Conservation (phyloP, 306 rosid species). For the Cucurbita argyrosperma region DNA sequence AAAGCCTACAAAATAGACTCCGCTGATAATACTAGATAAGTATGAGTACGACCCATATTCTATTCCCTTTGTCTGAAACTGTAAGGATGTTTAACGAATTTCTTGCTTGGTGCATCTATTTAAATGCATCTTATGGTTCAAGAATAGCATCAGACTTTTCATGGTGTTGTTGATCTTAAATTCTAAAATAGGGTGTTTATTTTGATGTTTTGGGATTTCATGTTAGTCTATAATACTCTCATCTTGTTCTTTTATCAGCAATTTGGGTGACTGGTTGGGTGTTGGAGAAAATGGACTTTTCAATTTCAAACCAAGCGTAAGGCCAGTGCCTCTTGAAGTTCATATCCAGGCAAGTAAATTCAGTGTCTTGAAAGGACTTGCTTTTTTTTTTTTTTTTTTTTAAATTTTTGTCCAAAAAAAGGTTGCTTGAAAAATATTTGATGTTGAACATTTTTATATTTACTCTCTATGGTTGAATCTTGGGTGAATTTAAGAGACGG, state of each 20-base stretch:
- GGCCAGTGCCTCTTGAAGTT: conserved; percentile 95
- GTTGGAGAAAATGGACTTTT: conserved; percentile 87
- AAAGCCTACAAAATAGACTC: not conserved
- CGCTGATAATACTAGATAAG: not conserved
- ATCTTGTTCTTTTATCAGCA: conserved; percentile 27
- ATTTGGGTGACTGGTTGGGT: conserved; percentile 97
- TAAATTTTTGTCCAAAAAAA: not conserved
- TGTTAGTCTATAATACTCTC: not conserved
- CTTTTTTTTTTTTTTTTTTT: no score
- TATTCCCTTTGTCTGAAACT: not conserved
- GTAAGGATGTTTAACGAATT: not conserved
- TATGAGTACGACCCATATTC: not conserved
- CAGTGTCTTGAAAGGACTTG: conserved; percentile 8
- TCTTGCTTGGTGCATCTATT: not conserved
- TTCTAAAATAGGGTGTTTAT: not conserved
- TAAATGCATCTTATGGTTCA: not conserved
- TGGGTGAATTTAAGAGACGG: not conserved
- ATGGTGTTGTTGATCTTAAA: not conserved
- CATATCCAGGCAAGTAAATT: conserved; percentile 82
- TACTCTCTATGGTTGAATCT: not conserved
- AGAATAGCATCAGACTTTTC: not conserved
- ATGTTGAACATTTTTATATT: not conserved
- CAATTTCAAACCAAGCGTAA: conserved; percentile 97
- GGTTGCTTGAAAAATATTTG: not conserved
- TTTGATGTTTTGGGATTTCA: not conserved